Evolutionary conservation across 2,329 filamentous ascomycete genomes (phyloP), one percentile per base, ranked within the genome.

Genomic region (Sporothrix protearum): DNA sequence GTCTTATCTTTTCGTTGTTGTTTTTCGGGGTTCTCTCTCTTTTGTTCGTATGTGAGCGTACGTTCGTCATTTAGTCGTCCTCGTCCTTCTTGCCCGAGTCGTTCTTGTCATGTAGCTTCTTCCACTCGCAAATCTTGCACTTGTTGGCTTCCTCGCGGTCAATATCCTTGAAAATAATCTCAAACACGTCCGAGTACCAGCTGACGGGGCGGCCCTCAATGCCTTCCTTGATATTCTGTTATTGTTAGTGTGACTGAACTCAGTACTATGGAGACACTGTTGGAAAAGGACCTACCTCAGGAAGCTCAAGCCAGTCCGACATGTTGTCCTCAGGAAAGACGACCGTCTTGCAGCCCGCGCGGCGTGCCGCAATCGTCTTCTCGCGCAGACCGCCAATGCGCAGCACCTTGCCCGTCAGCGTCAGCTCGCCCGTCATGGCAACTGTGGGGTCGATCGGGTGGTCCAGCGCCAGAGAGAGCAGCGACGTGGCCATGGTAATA

Each of bases 341-440:
- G 76, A 99, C 90, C 81, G 89, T 97, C 81, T 91, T 96, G 77
- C 94, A 96, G 70, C 96, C 96, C 28, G 96, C 96, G 75, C 96
- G 87, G 78, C 94, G 88, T 72, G 96, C 96, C 39, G 96, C 96
- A 51, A 99, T 95, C 7, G 96, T 97, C 89, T 99, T 99, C 84
- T 99, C 96, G 63, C 96, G 86, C 76, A 99, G 83, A 0, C 96
- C 96, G 67, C 96, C 96, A 79, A 99, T 99, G 74, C 96, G 87
- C 69, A 99, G 83, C 1, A 99, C 95, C 83, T 99, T 99, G 70
- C 96, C 96, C 1, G 96, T 99, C 69, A 99, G 89, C 1, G 96
- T 99, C 75, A 99, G 85, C 82, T 99, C 96, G 74, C 96, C 96
- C 0, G 96, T 99, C 96, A 99, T 99, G 72, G 96, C 95, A 76